phyloP scores from a whole-genome alignment of 1,284 basidiomycete species.

The Neotropicomus parvogracilis region DNA sequence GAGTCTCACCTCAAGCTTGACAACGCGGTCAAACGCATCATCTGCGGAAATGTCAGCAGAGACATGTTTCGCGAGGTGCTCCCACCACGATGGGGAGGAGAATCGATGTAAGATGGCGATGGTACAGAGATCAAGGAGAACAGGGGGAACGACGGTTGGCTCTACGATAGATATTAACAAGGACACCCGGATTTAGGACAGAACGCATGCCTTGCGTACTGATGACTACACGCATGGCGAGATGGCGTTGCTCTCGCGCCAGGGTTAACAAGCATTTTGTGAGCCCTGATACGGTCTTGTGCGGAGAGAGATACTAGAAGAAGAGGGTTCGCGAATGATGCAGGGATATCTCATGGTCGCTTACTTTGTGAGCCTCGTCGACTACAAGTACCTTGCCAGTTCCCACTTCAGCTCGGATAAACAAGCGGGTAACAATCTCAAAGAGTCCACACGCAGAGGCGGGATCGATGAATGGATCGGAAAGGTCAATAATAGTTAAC shows the following conservation, averaged over 20 bases:
- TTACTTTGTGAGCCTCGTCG: conserved; percentile 72
- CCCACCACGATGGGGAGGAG: conserved; percentile 71
- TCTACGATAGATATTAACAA: conserved; percentile 39
- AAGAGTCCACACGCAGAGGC: conserved; percentile 65
- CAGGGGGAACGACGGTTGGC: conserved; percentile 66
- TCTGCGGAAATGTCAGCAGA: conserved; percentile 54
- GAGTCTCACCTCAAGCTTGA: conserved; percentile 52
- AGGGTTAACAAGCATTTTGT: conserved; percentile 56
- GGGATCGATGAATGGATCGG: conserved; percentile 69
- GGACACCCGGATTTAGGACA: too few species aligned
- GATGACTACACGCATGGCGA: conserved; percentile 68
- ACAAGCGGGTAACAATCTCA: conserved; percentile 63
- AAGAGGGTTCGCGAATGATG: not conserved
- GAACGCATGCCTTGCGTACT: conserved; percentile 58
- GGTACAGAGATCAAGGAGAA: conserved; percentile 64
- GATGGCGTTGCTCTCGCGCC: conserved; percentile 66
- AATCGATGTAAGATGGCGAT: conserved; percentile 66
- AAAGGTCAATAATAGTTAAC: conserved; percentile 62
- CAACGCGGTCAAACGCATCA: conserved; percentile 64
- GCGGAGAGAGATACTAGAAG: conserved; percentile 54
- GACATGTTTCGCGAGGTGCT: conserved; percentile 63
- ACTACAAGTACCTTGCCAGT: conserved; percentile 71
- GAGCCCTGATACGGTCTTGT: conserved; percentile 46
- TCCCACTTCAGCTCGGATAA: conserved; percentile 56
- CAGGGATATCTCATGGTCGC: conserved; percentile 5